Conservation (phyloP, 495 filamentous ascomycete genomes). For the Sporormia fimetaria region DNA sequence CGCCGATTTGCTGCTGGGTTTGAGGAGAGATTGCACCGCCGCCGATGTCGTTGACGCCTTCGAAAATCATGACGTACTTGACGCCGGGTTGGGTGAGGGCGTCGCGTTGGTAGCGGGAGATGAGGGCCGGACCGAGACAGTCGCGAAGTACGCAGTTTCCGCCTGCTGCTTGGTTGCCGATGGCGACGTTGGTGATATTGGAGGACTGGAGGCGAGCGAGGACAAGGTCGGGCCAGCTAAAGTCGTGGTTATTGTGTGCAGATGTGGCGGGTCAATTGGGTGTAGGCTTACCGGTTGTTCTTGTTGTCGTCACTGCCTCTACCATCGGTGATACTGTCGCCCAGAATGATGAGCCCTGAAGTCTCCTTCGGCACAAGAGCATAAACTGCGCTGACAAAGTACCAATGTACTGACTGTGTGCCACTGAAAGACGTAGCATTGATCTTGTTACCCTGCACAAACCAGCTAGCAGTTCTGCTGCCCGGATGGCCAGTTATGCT, state of each 20-base stretch:
- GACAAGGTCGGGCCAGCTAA: slow-evolving; percentile 51
- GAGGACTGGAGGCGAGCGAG: slow-evolving; percentile 41
- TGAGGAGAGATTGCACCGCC: slow-evolving; percentile 35
- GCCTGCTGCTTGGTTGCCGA: slow-evolving; percentile 63
- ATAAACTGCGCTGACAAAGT: slow-evolving; percentile 52
- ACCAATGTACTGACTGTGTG: slow-evolving; percentile 31
- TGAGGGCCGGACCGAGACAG: slow-evolving; percentile 49
- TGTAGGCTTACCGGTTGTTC: slow-evolving; percentile 48
- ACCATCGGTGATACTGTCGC: slow-evolving; percentile 67
- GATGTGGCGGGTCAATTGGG: slow-evolving; percentile 1
- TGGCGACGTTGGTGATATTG: slow-evolving; percentile 39
- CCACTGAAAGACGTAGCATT: slow-evolving; percentile 28
- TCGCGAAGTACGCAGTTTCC: slow-evolving; percentile 55
- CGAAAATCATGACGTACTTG: slow-evolving; percentile 55
- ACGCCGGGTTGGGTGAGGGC: slow-evolving; percentile 45
- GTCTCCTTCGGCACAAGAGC: slow-evolving; percentile 38
- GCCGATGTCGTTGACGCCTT: slow-evolving; percentile 65
- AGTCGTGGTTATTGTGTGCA: background rate
- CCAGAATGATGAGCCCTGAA: slow-evolving; percentile 47
- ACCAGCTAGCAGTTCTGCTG: slow-evolving; percentile 52
- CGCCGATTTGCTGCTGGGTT: slow-evolving; percentile 40
- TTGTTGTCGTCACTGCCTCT: slow-evolving; percentile 50
- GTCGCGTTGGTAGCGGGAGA: slow-evolving; percentile 53
- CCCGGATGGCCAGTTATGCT: slow-evolving; percentile 58
- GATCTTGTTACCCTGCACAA: slow-evolving; percentile 42